Base-by-base conservation (phyloP, 2,329 filamentous ascomycete genomes). In the Periconia sp. region DNA sequence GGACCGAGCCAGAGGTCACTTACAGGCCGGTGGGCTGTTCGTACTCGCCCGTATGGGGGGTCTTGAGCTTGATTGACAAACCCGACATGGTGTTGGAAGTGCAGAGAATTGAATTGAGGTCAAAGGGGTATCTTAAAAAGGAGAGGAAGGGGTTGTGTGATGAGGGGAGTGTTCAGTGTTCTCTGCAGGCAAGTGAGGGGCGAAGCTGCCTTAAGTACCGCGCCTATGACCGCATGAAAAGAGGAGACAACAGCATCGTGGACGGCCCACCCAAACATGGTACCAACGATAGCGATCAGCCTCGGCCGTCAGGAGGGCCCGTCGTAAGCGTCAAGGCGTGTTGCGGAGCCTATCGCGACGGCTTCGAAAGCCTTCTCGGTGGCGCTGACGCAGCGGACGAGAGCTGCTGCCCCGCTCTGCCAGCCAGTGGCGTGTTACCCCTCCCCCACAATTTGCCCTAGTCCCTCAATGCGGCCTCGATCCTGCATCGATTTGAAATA, bases 1-100 rank as follows among this genome's bases (percentile, higher is more conserved):
- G 24, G 26, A 15, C 13, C 18, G 16, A 25, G 33, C 8, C 4
- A 24, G 36, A 39, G 33, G 26, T 21, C 13, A 76, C 76, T 73
- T 71, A 78, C 76, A 79, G 73, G 59, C 76, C 76, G 40, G 73
- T 79, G 45, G 77, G 77, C 72, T 79, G 77, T 39, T 75, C 71
- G 57, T 78, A 78, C 65, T 79, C 76, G 69, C 76, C 86, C 58
- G 83, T 82, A 56, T 81, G 51, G 45, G 87, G 86, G 59, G 86
- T 89, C 74, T 84, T 82, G 62, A 90, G 79, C 69, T 85, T 78
- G 53, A 79, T 73, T 42, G 78, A 78, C 22, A 63, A 45, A 41
- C 46, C 61, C 59, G 84, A 65, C 66, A 73, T 75, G 61, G 56
- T 73, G 57, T 60, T 22, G n/a, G 16, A 15, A 22, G n/a, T 47